Evolutionary conservation across 768 basidiomycete species (phyloP).

Genomic region (Mycena floridula): DNA sequence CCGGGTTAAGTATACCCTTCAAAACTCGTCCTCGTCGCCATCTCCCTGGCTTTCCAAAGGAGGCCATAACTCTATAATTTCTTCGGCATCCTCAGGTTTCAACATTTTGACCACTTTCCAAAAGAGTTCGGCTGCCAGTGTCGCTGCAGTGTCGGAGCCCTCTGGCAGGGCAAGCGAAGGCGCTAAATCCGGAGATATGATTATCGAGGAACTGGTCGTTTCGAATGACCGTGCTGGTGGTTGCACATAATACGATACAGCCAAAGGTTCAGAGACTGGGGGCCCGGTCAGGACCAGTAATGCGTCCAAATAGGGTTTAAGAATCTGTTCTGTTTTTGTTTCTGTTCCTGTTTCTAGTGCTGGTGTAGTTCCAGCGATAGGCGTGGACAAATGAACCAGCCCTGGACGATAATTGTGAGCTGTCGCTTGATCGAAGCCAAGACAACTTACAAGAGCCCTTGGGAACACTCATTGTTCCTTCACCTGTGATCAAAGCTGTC

Average conservation of each 20-base stretch:
- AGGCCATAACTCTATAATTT: not conserved
- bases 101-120: conserved; percentile 33
- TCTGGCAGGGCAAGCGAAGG: conserved; percentile 37
- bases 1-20: too few species aligned
- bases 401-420: conserved; percentile 19
- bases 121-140: conserved; percentile 52
- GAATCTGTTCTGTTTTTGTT: not conserved
- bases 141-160: conserved; percentile 48
- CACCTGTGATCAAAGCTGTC: conserved; percentile 63
- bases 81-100: conserved; percentile 4
- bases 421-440: too few species aligned
- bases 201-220: not conserved
- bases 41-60: too few species aligned
- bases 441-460: conserved; percentile 60
- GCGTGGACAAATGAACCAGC: not conserved
- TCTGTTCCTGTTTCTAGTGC: conserved; percentile 1
- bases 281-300: not conserved
- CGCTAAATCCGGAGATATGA: conserved; percentile 16
- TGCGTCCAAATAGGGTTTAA: not conserved
- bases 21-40: too few species aligned
- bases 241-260: conserved; percentile 16
- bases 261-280: not conserved
- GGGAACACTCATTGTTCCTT: conserved; percentile 70
- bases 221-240: conserved; percentile 22
- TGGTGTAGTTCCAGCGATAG: not conserved